phyloP scores from a whole-genome alignment of 2,329 filamentous ascomycete species.

The Seiridium unicorne region DNA sequence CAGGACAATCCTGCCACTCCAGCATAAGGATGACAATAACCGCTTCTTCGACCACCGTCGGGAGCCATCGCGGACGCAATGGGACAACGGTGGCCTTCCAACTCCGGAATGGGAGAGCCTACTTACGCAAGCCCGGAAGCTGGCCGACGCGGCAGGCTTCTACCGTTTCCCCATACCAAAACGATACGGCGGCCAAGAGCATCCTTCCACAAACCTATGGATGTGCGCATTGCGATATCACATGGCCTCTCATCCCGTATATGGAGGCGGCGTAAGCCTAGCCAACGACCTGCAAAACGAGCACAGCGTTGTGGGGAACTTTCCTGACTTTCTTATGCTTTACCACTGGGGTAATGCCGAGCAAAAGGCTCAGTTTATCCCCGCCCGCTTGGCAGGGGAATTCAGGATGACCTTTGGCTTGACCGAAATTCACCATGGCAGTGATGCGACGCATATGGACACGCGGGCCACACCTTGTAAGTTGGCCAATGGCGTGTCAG shows the following conservation, averaged over 20 bases:
- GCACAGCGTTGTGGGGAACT: constrained; percentile 61
- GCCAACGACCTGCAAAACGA: constrained; percentile 66
- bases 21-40: constrained; percentile 55
- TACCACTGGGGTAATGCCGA: constrained; percentile 55
- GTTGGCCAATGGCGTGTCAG: constrained; percentile 37
- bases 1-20: constrained; percentile 49
- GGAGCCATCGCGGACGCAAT: constrained; percentile 61
- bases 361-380: constrained; percentile 54
- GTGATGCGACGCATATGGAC: constrained; percentile 62
- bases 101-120: constrained; percentile 58
- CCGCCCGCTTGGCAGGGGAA: constrained; percentile 48
- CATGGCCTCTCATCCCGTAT: constrained; percentile 48
- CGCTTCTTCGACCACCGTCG: constrained; percentile 66
- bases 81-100: constrained; percentile 56
- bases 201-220: constrained; percentile 53
- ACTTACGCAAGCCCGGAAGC: constrained; percentile 42
- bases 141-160: constrained; percentile 60
- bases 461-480: constrained; percentile 46
- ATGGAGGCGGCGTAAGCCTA: constrained; percentile 50
- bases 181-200: constrained; percentile 34
- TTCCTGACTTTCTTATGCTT: constrained; percentile 61
- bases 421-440: constrained; percentile 61
- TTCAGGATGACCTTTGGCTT: constrained; percentile 60
- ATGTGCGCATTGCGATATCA: constrained; percentile 63
- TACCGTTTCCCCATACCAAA: constrained; percentile 57